Conservation (phyloP, 1,139 yeast genomes). For the Diutina mesorugosa region DNA sequence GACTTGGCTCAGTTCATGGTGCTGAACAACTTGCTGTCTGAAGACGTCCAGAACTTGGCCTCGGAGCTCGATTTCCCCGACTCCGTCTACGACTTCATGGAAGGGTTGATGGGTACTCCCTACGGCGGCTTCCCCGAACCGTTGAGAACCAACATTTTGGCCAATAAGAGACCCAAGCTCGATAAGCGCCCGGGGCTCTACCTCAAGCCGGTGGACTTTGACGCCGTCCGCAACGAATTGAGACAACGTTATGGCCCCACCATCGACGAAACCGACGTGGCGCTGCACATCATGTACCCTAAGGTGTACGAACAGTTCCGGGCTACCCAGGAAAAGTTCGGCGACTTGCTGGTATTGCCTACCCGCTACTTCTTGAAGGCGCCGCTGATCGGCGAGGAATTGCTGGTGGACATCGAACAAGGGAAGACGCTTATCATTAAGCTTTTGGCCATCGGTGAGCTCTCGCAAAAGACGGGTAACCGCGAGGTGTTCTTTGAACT, state of each 20-base stretch:
- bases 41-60: slow-evolving; percentile 82
- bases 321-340: slow-evolving; percentile 62
- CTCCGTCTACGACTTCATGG: slow-evolving; percentile 94
- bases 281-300: slow-evolving; percentile 95
- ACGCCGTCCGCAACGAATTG: slow-evolving; percentile 58
- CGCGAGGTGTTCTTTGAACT: slow-evolving; percentile 97
- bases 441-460: slow-evolving; percentile 86
- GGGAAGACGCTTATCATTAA: slow-evolving; percentile 91
- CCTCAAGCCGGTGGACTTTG: slow-evolving; percentile 72
- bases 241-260: slow-evolving; percentile 41
- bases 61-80: slow-evolving; percentile 93
- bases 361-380: slow-evolving; percentile 84
- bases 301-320: slow-evolving; percentile 86
- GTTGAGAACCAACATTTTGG: slow-evolving; percentile 74
- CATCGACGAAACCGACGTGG: slow-evolving; percentile 78
- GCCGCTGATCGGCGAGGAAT: slow-evolving; percentile 78
- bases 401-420: slow-evolving; percentile 79
- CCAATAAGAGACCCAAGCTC: slow-evolving; percentile 79
- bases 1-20: slow-evolving; percentile 99
- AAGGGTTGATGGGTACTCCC: slow-evolving; percentile 98
- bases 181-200: slow-evolving; percentile 84
- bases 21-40: slow-evolving; percentile 72
- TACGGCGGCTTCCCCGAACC: slow-evolving; percentile 99
- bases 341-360: slow-evolving; percentile 89
- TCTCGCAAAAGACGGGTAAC: slow-evolving; percentile 72